These are phyloP conservation scores for Penicillium occitanis DNA, from an alignment of 2,329 filamentous ascomycete genomes.

Conservation along the genomic window DNA sequence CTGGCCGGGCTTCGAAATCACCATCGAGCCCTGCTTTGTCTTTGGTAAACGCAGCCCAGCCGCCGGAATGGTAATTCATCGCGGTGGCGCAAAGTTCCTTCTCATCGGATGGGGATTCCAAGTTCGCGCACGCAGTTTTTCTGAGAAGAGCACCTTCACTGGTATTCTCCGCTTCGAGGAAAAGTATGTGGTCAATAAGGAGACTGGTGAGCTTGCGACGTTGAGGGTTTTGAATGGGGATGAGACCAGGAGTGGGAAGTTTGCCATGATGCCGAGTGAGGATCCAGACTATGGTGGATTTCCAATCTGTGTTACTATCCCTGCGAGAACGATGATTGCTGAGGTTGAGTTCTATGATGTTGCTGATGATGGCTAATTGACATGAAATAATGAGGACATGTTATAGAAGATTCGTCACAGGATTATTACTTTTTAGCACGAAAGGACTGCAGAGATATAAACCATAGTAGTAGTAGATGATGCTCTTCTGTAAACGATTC, in stretches of 20 bases:
- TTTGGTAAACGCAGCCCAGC: constrained; percentile 47
- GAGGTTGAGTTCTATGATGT: constrained; percentile 20
- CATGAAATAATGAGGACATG: neutral
- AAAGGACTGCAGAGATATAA: neutral
- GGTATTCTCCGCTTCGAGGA: neutral
- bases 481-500: neutral
- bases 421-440: neutral
- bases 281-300: constrained; percentile 59
- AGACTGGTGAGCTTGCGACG: neutral
- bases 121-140: neutral
- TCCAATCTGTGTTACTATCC: constrained; percentile 56
- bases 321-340: constrained; percentile 51
- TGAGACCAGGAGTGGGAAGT: neutral
- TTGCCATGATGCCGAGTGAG: constrained; percentile 57
- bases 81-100: constrained; percentile 33
- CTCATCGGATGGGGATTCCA: constrained; percentile 1
- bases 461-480: neutral
- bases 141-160: neutral
- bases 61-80: constrained; percentile 47
- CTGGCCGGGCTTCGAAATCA: constrained; percentile 35
- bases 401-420: neutral
- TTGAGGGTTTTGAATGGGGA: neutral
- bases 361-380: constrained; percentile 9
- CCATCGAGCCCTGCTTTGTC: constrained; percentile 47
- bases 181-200: neutral